A percentile compares a stretch with the other conserved stretches of the same genome.
Evolutionary conservation across 1,139 yeast species (phyloP).

Genomic region (Zygosaccharomyces sapae): DNA sequence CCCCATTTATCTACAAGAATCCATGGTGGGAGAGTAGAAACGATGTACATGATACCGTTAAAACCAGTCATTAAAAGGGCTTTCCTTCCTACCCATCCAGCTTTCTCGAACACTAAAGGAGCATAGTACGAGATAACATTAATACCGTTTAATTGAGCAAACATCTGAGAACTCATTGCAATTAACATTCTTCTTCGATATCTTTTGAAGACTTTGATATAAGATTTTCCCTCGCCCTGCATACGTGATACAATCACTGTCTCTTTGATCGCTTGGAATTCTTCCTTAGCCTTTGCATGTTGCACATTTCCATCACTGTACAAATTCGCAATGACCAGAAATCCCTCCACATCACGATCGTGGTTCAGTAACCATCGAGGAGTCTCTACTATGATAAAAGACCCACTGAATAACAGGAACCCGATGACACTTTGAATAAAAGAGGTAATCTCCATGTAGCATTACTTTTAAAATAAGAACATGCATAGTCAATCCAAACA

Average conservation of each 20-base stretch:
- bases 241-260: slow-evolving; percentile 68
- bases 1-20: slow-evolving; percentile 88
- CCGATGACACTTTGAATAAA: slow-evolving; percentile 75
- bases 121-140: slow-evolving; percentile 91
- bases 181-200: slow-evolving; percentile 78
- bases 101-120: slow-evolving; percentile 88
- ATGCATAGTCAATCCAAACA: slow-evolving; percentile 87
- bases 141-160: slow-evolving; percentile 91
- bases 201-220: slow-evolving; percentile 61
- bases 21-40: slow-evolving; percentile 87
- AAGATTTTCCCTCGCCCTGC: slow-evolving; percentile 67
- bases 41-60: slow-evolving; percentile 69
- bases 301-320: slow-evolving; percentile 63
- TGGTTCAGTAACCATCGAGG: slow-evolving; percentile 88
- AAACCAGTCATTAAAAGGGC: slow-evolving; percentile 94
- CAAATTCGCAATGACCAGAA: slow-evolving; percentile 74
- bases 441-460: slow-evolving; percentile 79
- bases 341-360: slow-evolving; percentile 85
- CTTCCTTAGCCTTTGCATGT: slow-evolving; percentile 55
- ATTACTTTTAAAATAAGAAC: slow-evolving; percentile 55
- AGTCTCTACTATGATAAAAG: slow-evolving; percentile 75
- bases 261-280: slow-evolving; percentile 74
- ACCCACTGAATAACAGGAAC: slow-evolving; percentile 59
- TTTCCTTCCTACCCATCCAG: slow-evolving; percentile 87
- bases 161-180: slow-evolving; percentile 86